A percentile compares a stretch with the other conserved stretches of the same genome.
Conservation (phyloP, 2,329 filamentous ascomycete genomes). For the Colletotrichum sansevieriae region DNA sequence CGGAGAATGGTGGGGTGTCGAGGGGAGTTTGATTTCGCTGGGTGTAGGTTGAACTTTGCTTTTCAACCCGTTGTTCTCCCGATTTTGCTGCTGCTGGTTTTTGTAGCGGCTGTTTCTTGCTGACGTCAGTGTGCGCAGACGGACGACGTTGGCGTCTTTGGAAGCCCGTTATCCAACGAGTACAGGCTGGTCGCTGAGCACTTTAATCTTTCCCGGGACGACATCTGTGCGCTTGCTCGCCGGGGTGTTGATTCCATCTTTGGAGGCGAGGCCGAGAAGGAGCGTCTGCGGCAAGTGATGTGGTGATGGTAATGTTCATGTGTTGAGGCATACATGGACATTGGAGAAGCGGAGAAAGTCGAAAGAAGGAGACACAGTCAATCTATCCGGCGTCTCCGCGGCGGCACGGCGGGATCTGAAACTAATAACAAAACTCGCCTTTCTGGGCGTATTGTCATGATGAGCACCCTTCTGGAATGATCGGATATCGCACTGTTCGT, state of each 20-base stretch:
- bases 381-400: no score
- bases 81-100: neutral
- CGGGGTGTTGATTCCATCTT: slow-evolving; percentile 77
- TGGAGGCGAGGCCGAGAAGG: slow-evolving; percentile 71
- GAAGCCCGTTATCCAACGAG: slow-evolving; percentile 81
- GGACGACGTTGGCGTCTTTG: slow-evolving; percentile 87
- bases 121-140: slow-evolving; percentile 64
- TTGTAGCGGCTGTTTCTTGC: neutral
- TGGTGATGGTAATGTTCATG: slow-evolving; percentile 49
- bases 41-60: slow-evolving; percentile 68
- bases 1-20: slow-evolving; percentile 74
- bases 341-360: no score
- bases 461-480: no score
- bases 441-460: no score
- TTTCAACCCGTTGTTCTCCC: neutral
- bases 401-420: no score
- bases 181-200: slow-evolving; percentile 79
- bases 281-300: slow-evolving; percentile 65
- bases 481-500: no score
- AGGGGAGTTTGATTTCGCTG: slow-evolving; percentile 72
- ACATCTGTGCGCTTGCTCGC: slow-evolving; percentile 68
- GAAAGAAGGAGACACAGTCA: no score
- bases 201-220: slow-evolving; percentile 67
- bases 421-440: no score
- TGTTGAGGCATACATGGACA: neutral